These are phyloP conservation scores for Camellia oleifera DNA, from an alignment of 179 eudicot genomes.

Conservation along the genomic window DNA sequence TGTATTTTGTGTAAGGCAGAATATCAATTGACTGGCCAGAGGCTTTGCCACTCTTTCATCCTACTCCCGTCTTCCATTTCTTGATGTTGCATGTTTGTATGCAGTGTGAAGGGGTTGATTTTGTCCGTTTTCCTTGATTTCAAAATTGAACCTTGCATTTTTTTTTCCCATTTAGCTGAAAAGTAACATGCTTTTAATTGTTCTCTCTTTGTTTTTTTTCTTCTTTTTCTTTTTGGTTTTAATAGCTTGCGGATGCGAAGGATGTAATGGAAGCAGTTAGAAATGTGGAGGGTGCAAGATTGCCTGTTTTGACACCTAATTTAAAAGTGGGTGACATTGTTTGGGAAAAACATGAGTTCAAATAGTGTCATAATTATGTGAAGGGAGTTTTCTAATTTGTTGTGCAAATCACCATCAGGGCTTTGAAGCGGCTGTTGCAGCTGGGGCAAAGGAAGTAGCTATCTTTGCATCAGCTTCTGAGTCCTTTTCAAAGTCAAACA, in stretches of 20 bases:
- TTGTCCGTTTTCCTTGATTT: background rate
- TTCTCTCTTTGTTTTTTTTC: background rate
- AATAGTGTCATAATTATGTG: background rate
- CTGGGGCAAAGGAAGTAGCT: constrained; percentile 96
- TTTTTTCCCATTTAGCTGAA: background rate
- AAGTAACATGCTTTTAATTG: background rate
- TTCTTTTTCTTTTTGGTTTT: background rate
- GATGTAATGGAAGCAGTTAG: constrained; percentile 67
- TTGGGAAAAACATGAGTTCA: background rate
- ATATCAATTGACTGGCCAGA: too few species aligned
- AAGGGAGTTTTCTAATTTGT: background rate
- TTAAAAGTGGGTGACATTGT: constrained; percentile 56
- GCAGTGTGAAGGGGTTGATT: background rate
- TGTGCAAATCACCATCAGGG: constrained; percentile 48
- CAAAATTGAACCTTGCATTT: background rate
- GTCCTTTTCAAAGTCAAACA: constrained; percentile 85
- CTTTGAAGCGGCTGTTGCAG: constrained; percentile 89
- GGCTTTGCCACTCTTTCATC: too few species aligned
- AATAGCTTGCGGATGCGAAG: constrained; percentile 87
- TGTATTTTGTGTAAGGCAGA: too few species aligned
- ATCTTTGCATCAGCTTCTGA: constrained; percentile 97
- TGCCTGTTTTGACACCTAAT: constrained; percentile 95
- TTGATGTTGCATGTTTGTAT: background rate
- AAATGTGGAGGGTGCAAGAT: constrained; percentile 48
- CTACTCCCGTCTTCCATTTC: background rate